phyloP scores from a whole-genome alignment of 2,329 filamentous ascomycete genomes.

The Herpotrichia juniperi region DNA sequence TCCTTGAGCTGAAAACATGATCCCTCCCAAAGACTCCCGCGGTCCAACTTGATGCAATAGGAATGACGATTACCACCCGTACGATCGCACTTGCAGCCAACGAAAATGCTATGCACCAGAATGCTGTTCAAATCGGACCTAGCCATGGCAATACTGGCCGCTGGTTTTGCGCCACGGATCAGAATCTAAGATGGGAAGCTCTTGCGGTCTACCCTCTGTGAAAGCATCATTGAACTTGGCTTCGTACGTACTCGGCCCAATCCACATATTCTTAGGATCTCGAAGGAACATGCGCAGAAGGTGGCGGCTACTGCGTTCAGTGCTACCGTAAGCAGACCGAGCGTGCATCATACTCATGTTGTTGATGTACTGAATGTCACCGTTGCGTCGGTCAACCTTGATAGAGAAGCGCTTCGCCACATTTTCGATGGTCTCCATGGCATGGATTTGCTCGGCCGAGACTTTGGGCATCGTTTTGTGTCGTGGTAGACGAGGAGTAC shows the following conservation, averaged over 20 bases:
- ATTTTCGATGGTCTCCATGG: slow-evolving; percentile 34
- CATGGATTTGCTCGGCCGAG: slow-evolving; percentile 34
- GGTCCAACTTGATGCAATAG: neutral
- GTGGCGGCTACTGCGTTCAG: slow-evolving; percentile 37
- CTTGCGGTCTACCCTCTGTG: slow-evolving; percentile 31
- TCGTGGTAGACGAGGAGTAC: slow-evolving; percentile 38
- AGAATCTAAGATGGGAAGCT: slow-evolving; percentile 39
- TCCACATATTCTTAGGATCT: slow-evolving; percentile 41
- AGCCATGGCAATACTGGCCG: slow-evolving; percentile 47
- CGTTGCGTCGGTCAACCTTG: slow-evolving; percentile 39
- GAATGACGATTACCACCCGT: neutral
- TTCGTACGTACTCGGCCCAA: slow-evolving; percentile 33
- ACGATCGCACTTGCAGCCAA: neutral
- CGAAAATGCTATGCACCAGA: neutral
- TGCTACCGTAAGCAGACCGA: slow-evolving; percentile 38
- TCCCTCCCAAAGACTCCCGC: neutral
- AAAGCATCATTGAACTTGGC: slow-evolving; percentile 43
- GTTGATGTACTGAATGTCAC: slow-evolving; percentile 46
- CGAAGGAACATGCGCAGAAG: slow-evolving; percentile 47
- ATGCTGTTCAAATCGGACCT: neutral
- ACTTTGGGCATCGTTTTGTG: slow-evolving; percentile 36
- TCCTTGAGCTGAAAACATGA: neutral
- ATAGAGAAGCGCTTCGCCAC: slow-evolving; percentile 35
- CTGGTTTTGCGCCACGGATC: slow-evolving; percentile 46
- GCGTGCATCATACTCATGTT: slow-evolving; percentile 46